Base-by-base conservation (phyloP, 2,329 filamentous ascomycete genomes). In the Diaporthe ilicicola region DNA sequence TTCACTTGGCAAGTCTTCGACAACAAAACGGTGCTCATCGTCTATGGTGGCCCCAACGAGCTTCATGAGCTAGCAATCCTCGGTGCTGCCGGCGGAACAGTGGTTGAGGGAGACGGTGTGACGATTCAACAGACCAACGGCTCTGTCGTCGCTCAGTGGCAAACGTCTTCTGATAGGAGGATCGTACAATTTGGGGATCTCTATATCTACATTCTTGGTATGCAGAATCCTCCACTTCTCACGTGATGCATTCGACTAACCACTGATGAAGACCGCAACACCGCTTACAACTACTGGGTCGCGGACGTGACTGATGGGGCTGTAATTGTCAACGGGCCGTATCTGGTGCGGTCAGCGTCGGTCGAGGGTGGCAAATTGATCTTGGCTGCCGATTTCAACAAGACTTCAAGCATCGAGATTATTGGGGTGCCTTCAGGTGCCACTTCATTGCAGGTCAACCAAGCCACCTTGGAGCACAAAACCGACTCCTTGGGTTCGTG, bases 311-410 rank as follows among this genome's bases (percentile, higher is more conserved):
- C 78, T 44, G 66, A 61, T 29, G 78, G 64, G 8, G 55, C 66
- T 8, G 3, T 71, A n/a, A 89, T 93, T 54, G 79, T 91, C 69
- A 88, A 91, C 73, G 90, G 88, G 0, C 88, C 89, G 7, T 92
- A 93, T 76, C 84, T 93, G 0, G 78, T 92, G 50, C 87, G 92
- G 8, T 88, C 86, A 0, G 90, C 90, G 0, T 84, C 85, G 1
- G 77, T 92, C 0, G 76, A 87, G 5, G 88, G 85, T 3, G 82
- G 81, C n/a, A 85, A 85, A 1, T 82, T 95, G 5, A 83, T 87
- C 9, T 78, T 95, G 2, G 87, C 87, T 6, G 93, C 91, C 3
- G 93, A 96, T 76, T 86, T 95, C 74, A 95, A 95, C 75, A 79
- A 84, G 0, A 94, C 92, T 0, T 90, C 90, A 0, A 76, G 86